Evolutionary conservation across 805 yeast genomes (phyloP), one percentile per base, ranked within the genome.

Genomic region (Isabelozyma rhagii): DNA sequence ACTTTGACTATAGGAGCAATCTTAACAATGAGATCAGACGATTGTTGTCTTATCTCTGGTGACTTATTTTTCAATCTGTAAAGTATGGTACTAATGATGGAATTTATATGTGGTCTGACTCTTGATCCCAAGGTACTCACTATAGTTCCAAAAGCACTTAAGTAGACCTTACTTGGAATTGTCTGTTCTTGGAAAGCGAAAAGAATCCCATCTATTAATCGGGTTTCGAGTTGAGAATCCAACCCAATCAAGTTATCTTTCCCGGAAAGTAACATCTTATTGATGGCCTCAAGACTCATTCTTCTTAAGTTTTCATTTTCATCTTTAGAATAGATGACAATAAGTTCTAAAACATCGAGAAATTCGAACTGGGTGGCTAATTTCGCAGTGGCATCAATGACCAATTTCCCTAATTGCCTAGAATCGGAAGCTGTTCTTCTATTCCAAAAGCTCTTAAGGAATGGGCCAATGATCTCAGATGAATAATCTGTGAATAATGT

Each of bases 141-240:
- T 2, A 87, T 81, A 0, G 84, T 69, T 0, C 87, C 85, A 60
- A 91, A 80, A 0, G 89, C 87, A 44, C 72, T 73, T 41, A 89
- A 68, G 18, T 88, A 74, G 1, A 80, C 69, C 4, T 66, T 62
- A 52, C 84, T 85, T n/a, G 79, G 82, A 3, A 65, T 62, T 0
- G 82, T 75, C 62, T 89, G 96, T 51, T 88, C 87, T 64, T 91
- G 97, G 59, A 87, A 89, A 0, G 96, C 89, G 52, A 77, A 82
- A 27, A 92, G 63, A 1, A 90, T 69, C 1, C 96, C 96, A 67
- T 93, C 98, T 11, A 94, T 77, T 31, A 93, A 69, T 43, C 83
- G 69, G 21, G 81, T 76, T 56, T 86, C 94, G 13, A 81, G 71
- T 47, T 84, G 75, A 38, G 81, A 81, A 46, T 83, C 80, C 42